Conservation (phyloP, 495 filamentous ascomycete species). For the Trichoderma asperelloides region DNA sequence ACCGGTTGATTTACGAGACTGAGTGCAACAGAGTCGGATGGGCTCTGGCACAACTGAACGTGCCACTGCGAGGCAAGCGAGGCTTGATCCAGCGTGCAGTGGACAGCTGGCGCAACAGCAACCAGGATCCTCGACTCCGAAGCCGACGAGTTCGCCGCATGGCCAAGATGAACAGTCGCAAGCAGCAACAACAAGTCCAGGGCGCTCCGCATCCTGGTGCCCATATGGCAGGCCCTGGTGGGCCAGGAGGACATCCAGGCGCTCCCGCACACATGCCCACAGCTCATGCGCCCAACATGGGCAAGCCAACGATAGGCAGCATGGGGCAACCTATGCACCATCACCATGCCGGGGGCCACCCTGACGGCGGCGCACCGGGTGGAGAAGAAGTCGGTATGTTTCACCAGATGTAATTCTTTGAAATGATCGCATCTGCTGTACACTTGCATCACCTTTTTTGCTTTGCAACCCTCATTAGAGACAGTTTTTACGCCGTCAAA, state of each 20-base stretch:
- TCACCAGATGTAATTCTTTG: constrained; percentile 62
- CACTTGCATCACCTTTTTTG: constrained; percentile 19
- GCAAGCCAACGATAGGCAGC: constrained; percentile 48
- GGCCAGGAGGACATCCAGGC: constrained; percentile 44
- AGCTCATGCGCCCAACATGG: constrained; percentile 35
- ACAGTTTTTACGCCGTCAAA: constrained; percentile 4
- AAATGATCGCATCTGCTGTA: constrained; percentile 21
- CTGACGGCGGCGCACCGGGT: constrained; percentile 56
- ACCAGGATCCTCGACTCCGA: constrained; percentile 83
- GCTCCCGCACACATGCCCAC: constrained; percentile 39
- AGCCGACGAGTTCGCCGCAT: constrained; percentile 86
- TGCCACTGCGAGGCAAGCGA: constrained; percentile 80
- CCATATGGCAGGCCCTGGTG: constrained; percentile 40
- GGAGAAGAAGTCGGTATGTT: constrained; percentile 95
- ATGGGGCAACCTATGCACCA: constrained; percentile 50
- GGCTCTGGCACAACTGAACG: constrained; percentile 90
- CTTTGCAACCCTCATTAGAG: constrained; percentile 10
- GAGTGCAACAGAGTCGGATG: constrained; percentile 98
- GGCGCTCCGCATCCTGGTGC: constrained; percentile 31
- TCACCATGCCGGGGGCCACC: constrained; percentile 50
- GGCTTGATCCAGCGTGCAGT: constrained; percentile 95
- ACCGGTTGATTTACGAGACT: constrained; percentile 90
- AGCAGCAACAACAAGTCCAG: constrained; percentile 37
- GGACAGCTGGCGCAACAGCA: constrained; percentile 98
- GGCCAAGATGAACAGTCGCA: constrained; percentile 88